These are phyloP conservation scores for Sideroxylon spinosum DNA, from an alignment of 179 eudicot species.

Conservation along the genomic window DNA sequence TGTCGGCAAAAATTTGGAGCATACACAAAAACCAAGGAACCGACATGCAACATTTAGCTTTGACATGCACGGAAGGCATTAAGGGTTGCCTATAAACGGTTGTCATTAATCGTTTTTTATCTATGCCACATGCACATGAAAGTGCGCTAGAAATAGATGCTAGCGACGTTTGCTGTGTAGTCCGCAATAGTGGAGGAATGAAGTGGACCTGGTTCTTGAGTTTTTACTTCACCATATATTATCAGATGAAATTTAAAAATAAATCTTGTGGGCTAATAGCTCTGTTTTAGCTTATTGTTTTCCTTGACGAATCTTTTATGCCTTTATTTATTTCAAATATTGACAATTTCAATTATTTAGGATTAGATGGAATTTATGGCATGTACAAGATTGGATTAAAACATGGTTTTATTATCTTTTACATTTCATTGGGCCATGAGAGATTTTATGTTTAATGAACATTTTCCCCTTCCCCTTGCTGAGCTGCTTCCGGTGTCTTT, in stretches of 20 bases:
- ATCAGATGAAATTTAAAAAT: background rate
- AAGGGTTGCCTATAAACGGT: background rate
- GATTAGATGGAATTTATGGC: background rate
- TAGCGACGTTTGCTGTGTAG: background rate
- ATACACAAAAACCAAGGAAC: background rate
- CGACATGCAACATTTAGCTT: background rate
- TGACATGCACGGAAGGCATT: background rate
- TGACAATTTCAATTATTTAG: background rate
- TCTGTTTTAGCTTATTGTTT: background rate
- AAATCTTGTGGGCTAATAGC: background rate
- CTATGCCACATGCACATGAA: background rate
- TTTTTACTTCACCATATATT: background rate
- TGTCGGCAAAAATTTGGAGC: background rate
- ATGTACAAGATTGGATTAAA: background rate
- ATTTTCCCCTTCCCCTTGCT: constrained; percentile 4
- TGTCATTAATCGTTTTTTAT: background rate
- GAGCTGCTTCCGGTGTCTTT: constrained; percentile 27
- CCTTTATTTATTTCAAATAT: background rate
- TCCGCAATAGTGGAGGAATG: background rate
- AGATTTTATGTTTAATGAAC: background rate
- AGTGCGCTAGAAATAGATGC: background rate
- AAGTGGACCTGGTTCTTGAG: background rate
- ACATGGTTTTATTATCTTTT: background rate
- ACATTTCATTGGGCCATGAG: background rate
- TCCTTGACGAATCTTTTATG: background rate